Evolutionary conservation across 176 grass and related monocot species (phyloP), one percentile per base, ranked within the genome.

Genomic region (Avena insularis): DNA sequence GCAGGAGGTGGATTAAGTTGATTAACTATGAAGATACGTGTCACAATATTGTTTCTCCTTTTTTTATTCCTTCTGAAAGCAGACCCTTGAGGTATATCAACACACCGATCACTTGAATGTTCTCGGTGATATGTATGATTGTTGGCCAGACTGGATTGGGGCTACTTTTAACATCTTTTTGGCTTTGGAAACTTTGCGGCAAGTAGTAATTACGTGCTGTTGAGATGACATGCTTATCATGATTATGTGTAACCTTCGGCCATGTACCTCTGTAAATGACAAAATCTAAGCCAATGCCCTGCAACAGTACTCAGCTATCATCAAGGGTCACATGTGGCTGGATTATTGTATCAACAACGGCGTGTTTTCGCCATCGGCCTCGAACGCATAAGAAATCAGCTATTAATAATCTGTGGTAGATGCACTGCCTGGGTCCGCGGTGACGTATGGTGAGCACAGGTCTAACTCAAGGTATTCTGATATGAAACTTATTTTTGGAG

Each of bases 261-360:
- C 45, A 85, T 77, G 82, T 61, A 77, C 85, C 82, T 88, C 70
- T 77, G 62, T 82, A 85, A 46, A 91, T 88, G 90, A 91, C 90
- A 88, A 91, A 85, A 77, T 88, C 77, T 77, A 63, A 85, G 31
- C 40, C 20, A 77, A 81, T 62, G 77, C 23, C 71, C 2, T 69
- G 82, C 62, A 87, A 80, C 76, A 81, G 85, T 23, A 15, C 6
- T 12, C 53, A 35, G 19, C 25, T 69, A 85, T 91, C 82, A 88
- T 91, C 79, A 82, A 81, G 77, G 69, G 60, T 68, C 76, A 91
- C 76, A 81, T 91, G 77, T 62, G 79, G 43, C 75, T 35, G 19
- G 55, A 65, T 88, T 84, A 70, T 88, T 87, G 80, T 88, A 91
- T 84, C 55, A 23, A 53, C 21, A 29, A 51, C 45, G 74, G 25